Conservation (phyloP, 495 filamentous ascomycete species). For the Penicillium argentinense region DNA sequence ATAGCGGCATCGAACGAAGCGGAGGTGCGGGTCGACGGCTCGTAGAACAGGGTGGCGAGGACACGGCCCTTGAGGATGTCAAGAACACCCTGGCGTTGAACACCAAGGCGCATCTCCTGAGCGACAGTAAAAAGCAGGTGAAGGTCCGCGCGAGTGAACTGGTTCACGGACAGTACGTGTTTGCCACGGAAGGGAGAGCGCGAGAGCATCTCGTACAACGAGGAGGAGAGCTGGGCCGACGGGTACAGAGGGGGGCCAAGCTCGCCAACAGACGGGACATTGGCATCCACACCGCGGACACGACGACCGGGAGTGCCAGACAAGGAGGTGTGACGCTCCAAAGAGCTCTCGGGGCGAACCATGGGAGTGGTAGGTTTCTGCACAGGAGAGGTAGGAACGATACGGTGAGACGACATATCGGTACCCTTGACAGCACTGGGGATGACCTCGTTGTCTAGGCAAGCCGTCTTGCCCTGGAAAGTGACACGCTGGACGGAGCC, state of each 20-base stretch:
- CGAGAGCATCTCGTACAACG: conserved; percentile 68
- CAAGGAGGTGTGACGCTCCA: conserved; percentile 45
- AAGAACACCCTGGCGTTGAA: conserved; percentile 85
- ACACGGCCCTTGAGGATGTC: conserved; percentile 82
- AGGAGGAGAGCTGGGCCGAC: conserved; percentile 50
- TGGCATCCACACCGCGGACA: conserved; percentile 26
- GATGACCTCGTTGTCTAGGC: conserved; percentile 68
- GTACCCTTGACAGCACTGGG: conserved; percentile 58
- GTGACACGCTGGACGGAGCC: conserved; percentile 76
- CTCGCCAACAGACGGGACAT: conserved; percentile 43
- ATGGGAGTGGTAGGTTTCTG: conserved; percentile 51
- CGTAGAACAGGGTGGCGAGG: conserved; percentile 91
- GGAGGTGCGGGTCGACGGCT: conserved; percentile 94
- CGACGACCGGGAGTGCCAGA: conserved; percentile 41
- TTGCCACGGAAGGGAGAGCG: conserved; percentile 81
- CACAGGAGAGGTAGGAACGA: conserved; percentile 54
- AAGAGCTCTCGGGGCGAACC: conserved; percentile 45
- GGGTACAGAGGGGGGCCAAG: conserved; percentile 54
- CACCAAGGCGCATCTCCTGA: conserved; percentile 92
- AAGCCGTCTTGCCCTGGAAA: conserved; percentile 74
- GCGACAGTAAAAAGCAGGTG: conserved; percentile 94
- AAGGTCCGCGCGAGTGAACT: conserved; percentile 82
- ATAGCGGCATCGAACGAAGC: conserved; percentile 97
- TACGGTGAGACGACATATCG: conserved; percentile 75
- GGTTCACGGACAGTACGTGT: conserved; percentile 85